Percentiles rank a stretch among this genome's conserved stretches.
Conservation (phyloP, 129 eudicot genomes). For the Artemisia tridentata region DNA sequence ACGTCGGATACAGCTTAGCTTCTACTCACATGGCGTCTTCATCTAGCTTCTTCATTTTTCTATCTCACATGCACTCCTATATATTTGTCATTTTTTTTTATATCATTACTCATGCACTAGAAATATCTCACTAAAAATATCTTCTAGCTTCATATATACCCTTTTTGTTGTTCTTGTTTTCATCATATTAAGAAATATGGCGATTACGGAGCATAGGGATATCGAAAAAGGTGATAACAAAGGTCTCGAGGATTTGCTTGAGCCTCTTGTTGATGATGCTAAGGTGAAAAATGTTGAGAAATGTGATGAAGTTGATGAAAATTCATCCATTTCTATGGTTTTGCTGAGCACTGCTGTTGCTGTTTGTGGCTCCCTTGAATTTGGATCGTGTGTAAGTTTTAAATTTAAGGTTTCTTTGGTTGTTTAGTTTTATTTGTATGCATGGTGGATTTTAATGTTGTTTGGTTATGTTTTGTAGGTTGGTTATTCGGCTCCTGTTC, state of each 20-base stretch:
- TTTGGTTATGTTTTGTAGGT: slow-evolving; percentile 54
- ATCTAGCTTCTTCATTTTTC: slow-evolving; percentile 8
- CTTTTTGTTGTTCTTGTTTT: neutral
- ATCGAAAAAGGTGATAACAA: slow-evolving; percentile 50
- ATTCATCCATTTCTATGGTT: slow-evolving; percentile 63
- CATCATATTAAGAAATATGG: slow-evolving; percentile 23
- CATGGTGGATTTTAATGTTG: slow-evolving; percentile 20
- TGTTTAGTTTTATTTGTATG: neutral
- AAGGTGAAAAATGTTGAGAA: slow-evolving; percentile 11
- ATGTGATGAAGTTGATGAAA: slow-evolving; percentile 29
- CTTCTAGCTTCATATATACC: neutral
- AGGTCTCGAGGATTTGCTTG: slow-evolving; percentile 49
- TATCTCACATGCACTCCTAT: slow-evolving; percentile 13
- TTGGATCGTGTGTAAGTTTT: slow-evolving; percentile 87
- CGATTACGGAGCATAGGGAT: slow-evolving; percentile 50
- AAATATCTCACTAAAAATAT: slow-evolving; percentile 18
- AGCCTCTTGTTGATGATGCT: slow-evolving; percentile 43
- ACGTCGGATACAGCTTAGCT: slow-evolving; percentile 70
- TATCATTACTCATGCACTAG: slow-evolving; percentile 13
- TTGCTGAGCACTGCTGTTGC: slow-evolving; percentile 73
- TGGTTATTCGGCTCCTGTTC: slow-evolving; percentile 90
- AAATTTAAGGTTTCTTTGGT: neutral
- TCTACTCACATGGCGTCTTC: slow-evolving; percentile 39
- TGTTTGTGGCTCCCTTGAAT: slow-evolving; percentile 87
- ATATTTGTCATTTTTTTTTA: neutral